phyloP scores from a whole-genome alignment of 768 basidiomycete species.

The Rossbeevera mucosa region DNA sequence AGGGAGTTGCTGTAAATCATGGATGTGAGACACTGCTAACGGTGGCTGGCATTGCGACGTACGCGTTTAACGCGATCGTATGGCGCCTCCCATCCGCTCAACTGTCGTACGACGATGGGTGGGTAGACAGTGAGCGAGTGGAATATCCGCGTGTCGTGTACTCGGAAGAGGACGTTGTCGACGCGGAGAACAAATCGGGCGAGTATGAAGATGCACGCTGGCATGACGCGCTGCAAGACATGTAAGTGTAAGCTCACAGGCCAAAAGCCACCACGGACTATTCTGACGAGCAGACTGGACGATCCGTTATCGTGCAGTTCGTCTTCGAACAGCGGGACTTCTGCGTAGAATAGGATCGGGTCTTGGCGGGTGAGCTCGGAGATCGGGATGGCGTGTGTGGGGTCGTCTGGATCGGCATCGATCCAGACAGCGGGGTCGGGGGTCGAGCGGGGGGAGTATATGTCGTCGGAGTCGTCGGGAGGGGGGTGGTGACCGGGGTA shows the following conservation, averaged over 20 bases:
- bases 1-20: slow-evolving; percentile 52
- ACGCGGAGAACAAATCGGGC: slow-evolving; percentile 90
- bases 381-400: slow-evolving; percentile 69
- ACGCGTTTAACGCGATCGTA: slow-evolving; percentile 80
- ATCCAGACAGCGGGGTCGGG: slow-evolving; percentile 38
- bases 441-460: not conserved
- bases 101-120: slow-evolving; percentile 70
- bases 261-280: slow-evolving; percentile 51
- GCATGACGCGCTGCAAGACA: slow-evolving; percentile 83
- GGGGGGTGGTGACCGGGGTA: slow-evolving; percentile 59
- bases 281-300: slow-evolving; percentile 76
- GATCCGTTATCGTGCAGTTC: slow-evolving; percentile 97
- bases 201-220: slow-evolving; percentile 87
- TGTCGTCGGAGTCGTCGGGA: slow-evolving; percentile 6
- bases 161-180: slow-evolving; percentile 90
- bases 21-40: not conserved
- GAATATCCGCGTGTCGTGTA: slow-evolving; percentile 84
- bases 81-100: slow-evolving; percentile 85
- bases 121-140: slow-evolving; percentile 68
- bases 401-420: slow-evolving; percentile 52
- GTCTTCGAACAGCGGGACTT: slow-evolving; percentile 91
- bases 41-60: slow-evolving; percentile 21
- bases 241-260: slow-evolving; percentile 2
- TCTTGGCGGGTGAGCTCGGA: slow-evolving; percentile 83
- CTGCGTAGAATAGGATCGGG: slow-evolving; percentile 97